phyloP scores from a whole-genome alignment of 495 filamentous ascomycete genomes.

The Aspergillus taichungensis region DNA sequence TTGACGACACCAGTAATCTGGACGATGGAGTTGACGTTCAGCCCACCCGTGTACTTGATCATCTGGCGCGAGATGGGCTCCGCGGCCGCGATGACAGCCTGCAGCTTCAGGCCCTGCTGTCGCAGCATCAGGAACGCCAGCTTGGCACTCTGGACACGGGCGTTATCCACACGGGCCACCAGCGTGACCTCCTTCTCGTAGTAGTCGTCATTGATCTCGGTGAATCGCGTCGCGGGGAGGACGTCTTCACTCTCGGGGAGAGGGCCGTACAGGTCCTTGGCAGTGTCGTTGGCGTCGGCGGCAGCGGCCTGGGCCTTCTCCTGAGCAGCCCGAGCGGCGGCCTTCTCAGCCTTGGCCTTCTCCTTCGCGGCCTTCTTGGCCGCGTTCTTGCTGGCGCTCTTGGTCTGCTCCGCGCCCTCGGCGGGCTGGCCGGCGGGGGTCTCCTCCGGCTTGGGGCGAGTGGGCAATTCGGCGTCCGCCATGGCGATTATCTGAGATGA shows the following conservation, averaged over 20 bases:
- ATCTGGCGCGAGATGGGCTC: conserved; percentile 58
- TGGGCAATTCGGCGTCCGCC: conserved; percentile 41
- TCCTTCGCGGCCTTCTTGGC: conserved; percentile 62
- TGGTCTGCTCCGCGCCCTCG: conserved; percentile 27
- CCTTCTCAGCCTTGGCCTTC: conserved; percentile 57
- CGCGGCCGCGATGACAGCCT: conserved; percentile 60
- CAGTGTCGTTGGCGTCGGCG: conserved; percentile 54
- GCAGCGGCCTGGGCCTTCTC: conserved; percentile 42
- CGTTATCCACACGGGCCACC: conserved; percentile 78
- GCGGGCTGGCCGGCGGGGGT: conserved; percentile 25
- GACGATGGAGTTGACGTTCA: conserved; percentile 75
- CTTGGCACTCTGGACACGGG: conserved; percentile 80
- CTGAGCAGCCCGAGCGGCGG: conserved; percentile 44
- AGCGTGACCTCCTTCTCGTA: conserved; percentile 70
- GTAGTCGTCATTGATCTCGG: conserved; percentile 44
- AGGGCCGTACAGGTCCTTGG: conserved; percentile 60
- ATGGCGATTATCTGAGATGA: conserved; percentile 18
- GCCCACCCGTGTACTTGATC: conserved; percentile 76
- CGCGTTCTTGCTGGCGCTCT: conserved; percentile 52
- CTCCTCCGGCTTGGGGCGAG: conserved; percentile 40
- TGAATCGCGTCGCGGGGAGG: conserved; percentile 27
- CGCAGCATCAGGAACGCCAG: conserved; percentile 86
- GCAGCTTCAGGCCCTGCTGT: conserved; percentile 72
- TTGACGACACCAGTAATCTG: conserved; percentile 69
- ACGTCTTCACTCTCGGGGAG: conserved; percentile 34